Conservation (phyloP, 2,329 filamentous ascomycete genomes). For the Trichoderma sp. region DNA sequence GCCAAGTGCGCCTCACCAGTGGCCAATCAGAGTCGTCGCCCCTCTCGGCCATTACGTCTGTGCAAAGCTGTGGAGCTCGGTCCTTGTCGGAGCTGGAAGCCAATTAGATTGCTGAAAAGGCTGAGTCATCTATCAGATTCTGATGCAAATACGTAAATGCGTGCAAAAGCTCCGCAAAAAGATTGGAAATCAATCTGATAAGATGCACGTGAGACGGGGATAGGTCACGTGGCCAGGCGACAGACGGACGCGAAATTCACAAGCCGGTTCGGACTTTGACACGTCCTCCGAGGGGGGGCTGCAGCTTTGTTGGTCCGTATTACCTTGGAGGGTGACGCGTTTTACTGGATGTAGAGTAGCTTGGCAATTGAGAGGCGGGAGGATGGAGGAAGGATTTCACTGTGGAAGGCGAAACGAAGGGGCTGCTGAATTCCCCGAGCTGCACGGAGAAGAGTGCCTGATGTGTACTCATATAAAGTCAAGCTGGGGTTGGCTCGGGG, state of each 20-base stretch:
- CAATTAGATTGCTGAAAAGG: background rate
- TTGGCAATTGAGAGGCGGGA: too few species aligned
- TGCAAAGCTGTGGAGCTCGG: conserved; percentile 6
- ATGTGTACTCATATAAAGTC: background rate
- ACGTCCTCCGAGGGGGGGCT: conserved; percentile 8
- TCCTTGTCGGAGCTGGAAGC: conserved; percentile 10
- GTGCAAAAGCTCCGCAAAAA: background rate
- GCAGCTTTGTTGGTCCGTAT: background rate
- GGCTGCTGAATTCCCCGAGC: background rate
- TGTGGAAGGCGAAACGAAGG: background rate
- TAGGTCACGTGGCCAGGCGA: conserved; percentile 15
- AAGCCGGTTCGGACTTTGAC: conserved; percentile 3
- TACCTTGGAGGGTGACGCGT: background rate
- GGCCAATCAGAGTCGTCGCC: conserved; percentile 15
- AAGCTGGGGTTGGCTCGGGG: background rate
- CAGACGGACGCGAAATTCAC: background rate
- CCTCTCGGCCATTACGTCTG: conserved; percentile 21
- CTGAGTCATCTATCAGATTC: conserved; percentile 20
- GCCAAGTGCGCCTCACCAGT: conserved; percentile 1
- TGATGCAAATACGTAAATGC: conserved; percentile 3
- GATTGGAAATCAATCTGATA: conserved; percentile 19
- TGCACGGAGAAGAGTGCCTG: background rate
- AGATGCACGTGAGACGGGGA: conserved; percentile 18
- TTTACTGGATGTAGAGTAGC: background rate
- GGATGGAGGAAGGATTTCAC: background rate